phyloP scores from a whole-genome alignment of 2,329 filamentous ascomycete species.

The Epichloe festucae region DNA sequence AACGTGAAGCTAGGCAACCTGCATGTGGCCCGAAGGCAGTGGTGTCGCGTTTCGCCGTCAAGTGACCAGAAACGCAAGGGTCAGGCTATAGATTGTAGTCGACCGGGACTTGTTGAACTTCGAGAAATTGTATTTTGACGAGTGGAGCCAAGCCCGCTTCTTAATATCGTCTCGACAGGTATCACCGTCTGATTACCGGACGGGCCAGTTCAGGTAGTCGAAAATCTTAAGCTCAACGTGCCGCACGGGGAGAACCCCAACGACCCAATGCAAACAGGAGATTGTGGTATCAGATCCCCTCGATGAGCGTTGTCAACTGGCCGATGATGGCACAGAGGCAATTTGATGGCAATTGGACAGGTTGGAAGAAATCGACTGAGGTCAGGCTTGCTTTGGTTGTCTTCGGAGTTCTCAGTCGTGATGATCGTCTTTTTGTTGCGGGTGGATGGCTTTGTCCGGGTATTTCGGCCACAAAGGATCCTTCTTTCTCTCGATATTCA shows the following conservation, averaged over 20 bases:
- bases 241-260: constrained; percentile 13
- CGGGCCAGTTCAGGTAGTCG: not conserved
- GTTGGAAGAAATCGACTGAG: not conserved
- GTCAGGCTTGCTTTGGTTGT: not conserved
- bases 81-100: not conserved
- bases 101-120: not conserved
- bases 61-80: not conserved
- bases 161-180: not conserved
- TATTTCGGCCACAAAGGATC: constrained; percentile 4
- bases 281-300: constrained; percentile 6
- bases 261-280: constrained; percentile 11
- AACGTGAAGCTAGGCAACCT: not conserved
- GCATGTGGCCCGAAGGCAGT: not conserved
- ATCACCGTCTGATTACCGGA: not conserved
- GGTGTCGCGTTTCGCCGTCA: not conserved
- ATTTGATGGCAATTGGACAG: not conserved
- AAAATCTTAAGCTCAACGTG: constrained; percentile 5
- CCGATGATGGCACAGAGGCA: not conserved
- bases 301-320: not conserved
- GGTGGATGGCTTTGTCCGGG: not conserved
- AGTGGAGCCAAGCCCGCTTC: not conserved
- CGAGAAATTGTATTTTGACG: not conserved
- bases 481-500: constrained; percentile 22
- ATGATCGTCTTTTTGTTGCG: not conserved
- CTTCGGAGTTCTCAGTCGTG: not conserved